Evolutionary conservation across 148 eudicot genomes (phyloP).

Genomic region (Nepenthes gracilis): DNA sequence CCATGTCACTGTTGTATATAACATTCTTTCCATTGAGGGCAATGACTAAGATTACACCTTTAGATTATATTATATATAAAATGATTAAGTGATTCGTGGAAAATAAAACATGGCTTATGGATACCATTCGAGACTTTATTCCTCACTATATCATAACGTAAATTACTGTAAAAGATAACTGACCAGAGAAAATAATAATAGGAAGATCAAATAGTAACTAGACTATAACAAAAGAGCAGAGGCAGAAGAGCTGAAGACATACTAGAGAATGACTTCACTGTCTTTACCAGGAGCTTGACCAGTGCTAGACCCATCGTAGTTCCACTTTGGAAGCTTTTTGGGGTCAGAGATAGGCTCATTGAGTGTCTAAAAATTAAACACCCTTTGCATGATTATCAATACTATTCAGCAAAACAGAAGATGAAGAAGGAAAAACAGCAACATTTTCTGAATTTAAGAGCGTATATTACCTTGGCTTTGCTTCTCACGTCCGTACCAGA

Average conservation of each 20-base stretch:
- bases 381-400: background rate
- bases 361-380: constrained; percentile 20
- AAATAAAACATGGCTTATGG: too few relatives aligned
- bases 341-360: constrained; percentile 24
- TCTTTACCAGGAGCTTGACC: constrained; percentile 41
- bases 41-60: too few relatives aligned
- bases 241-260: constrained; percentile 1
- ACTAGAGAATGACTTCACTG: constrained; percentile 55
- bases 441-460: background rate
- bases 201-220: background rate
- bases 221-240: background rate
- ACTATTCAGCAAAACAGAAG: background rate
- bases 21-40: too few relatives aligned
- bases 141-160: too few relatives aligned
- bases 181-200: background rate
- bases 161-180: too few relatives aligned
- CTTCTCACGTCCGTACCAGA: constrained; percentile 84
- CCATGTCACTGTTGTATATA: too few relatives aligned
- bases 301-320: constrained; percentile 51
- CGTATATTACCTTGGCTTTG: constrained; percentile 68
- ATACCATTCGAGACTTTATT: too few relatives aligned
- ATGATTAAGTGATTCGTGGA: too few relatives aligned
- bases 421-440: background rate
- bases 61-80: too few relatives aligned
- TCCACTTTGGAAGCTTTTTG: constrained; percentile 38